A percentile compares a stretch with the other conserved stretches of the same genome.
Conservation (phyloP, 805 yeast species). For the Kuraishia cidri region DNA sequence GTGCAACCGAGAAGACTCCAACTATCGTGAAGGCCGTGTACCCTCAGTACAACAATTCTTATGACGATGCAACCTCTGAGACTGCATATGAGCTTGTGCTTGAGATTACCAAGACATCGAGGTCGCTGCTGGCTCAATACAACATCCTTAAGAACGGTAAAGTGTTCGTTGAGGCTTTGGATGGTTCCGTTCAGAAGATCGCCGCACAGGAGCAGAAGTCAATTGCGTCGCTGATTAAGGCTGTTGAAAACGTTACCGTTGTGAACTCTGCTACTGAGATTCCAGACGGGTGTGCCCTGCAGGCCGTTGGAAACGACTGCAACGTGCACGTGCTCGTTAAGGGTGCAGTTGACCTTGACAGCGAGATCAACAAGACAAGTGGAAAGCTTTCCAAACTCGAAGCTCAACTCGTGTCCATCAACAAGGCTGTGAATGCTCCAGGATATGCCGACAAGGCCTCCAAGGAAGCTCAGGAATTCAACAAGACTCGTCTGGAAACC, state of each 20-base stretch:
- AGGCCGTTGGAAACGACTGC: slow-evolving; percentile 71
- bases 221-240: slow-evolving; percentile 88
- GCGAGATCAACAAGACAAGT: slow-evolving; percentile 76
- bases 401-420: slow-evolving; percentile 51
- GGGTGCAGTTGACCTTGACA: slow-evolving; percentile 90
- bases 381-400: slow-evolving; percentile 64
- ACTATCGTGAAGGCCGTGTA: slow-evolving; percentile 75
- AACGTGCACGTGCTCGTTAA: slow-evolving; percentile 87
- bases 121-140: slow-evolving; percentile 89
- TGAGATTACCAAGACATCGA: slow-evolving; percentile 81
- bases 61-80: slow-evolving; percentile 56
- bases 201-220: slow-evolving; percentile 70
- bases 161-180: slow-evolving; percentile 68
- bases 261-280: slow-evolving; percentile 44
- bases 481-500: slow-evolving; percentile 58
- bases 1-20: slow-evolving; percentile 57
- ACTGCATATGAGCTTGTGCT: slow-evolving; percentile 77
- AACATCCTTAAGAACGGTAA: slow-evolving; percentile 82
- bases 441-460: slow-evolving; percentile 87
- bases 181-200: slow-evolving; percentile 35
- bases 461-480: slow-evolving; percentile 71
- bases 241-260: slow-evolving; percentile 68
- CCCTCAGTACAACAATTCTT: slow-evolving; percentile 58
- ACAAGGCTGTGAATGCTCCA: slow-evolving; percentile 58
- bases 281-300: slow-evolving; percentile 88